Base-by-base conservation (phyloP, 352 stramenopile genomes). In the Halophytophthora polymorphica region DNA sequence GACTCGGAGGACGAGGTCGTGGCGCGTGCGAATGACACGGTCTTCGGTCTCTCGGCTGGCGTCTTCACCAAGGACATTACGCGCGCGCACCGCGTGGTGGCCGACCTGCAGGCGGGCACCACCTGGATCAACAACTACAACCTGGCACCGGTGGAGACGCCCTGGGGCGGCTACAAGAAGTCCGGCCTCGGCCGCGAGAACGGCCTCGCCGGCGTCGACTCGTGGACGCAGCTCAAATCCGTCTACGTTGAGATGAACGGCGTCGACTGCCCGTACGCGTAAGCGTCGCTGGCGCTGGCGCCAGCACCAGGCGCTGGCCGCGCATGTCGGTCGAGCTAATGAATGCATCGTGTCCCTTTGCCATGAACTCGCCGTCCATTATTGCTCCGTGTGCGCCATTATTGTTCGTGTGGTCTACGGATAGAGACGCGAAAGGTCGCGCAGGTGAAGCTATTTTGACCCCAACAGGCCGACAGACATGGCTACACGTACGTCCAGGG, bases 181-280 rank as follows among this genome's bases (percentile, higher is more conserved):
- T 96, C 84, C 14, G 95, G 95, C 0, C 59, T 98, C 6, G 94
- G 94, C 12, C 83, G 90, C 38, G 93, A 98, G 62, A 98, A 98
- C 56, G 92, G 94, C 6, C 57, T 88, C 13, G 79, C 81, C 1
- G 83, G 82, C 15, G 64, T 94, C 36, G 63, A 93, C 12, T 88
- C 92, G 28, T 97, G 91, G 82, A 97, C 90, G 43, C 86, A 97
- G 64, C 59, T 93, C 39, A 96, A 96, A 60, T 95, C 78, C 13
- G 75, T 97, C 21, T 92, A 92, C 60, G 82, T 92, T 8, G 82
- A 90, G 56, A 92, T 92, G 82, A 80, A 85, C 56, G 58, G 67
- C 2, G 75, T 92, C 19, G 69, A 73, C 36, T 90, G 77, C 45
- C 82, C 82, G 7, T 92, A 90, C 57, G 60, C 77, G 25, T 31